phyloP scores from a whole-genome alignment of 1,139 yeast genomes.

The Blastobotrys apis region DNA sequence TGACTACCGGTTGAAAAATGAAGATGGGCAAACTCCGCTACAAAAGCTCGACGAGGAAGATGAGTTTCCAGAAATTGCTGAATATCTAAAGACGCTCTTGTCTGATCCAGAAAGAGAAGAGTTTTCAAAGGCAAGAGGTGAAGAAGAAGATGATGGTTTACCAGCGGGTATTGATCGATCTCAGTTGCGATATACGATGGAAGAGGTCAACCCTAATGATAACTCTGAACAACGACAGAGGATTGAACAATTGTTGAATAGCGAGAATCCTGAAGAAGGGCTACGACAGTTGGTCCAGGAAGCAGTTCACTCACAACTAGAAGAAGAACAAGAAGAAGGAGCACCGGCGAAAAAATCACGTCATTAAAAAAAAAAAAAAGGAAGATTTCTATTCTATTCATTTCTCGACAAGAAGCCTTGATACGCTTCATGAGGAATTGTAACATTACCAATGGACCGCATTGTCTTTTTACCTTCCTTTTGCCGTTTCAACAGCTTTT shows the following conservation, averaged over 20 bases:
- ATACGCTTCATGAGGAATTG: constrained; percentile 76
- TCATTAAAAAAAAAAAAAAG: constrained; percentile 1
- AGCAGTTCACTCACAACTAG: constrained; percentile 53
- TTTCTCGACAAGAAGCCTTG: constrained; percentile 37
- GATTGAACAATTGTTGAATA: constrained; percentile 65
- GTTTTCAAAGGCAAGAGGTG: constrained; percentile 11
- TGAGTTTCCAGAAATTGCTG: constrained; percentile 74
- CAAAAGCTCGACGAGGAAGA: constrained; percentile 70
- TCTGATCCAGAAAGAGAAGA: constrained; percentile 8
- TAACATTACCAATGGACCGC: constrained; percentile 74
- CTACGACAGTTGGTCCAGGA: constrained; percentile 62
- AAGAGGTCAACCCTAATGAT: constrained; percentile 23
- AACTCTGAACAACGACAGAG: constrained; percentile 56
- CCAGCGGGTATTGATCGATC: constrained; percentile 12
- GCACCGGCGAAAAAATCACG: constrained; percentile 2
- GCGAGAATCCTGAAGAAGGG: constrained; percentile 77
- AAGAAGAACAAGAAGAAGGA: constrained; percentile 5
- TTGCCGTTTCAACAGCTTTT: constrained; percentile 81
- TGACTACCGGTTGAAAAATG: constrained; percentile 57
- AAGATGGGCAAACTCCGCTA: constrained; percentile 63
- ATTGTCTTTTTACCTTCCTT: constrained; percentile 89
- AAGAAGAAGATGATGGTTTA: constrained; percentile 19
- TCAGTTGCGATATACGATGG: constrained; percentile 12
- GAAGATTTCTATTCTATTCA: neutral
- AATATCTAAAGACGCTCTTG: constrained; percentile 50